Conservation (phyloP, 2,329 filamentous ascomycete species). For the Xylaria sp. region DNA sequence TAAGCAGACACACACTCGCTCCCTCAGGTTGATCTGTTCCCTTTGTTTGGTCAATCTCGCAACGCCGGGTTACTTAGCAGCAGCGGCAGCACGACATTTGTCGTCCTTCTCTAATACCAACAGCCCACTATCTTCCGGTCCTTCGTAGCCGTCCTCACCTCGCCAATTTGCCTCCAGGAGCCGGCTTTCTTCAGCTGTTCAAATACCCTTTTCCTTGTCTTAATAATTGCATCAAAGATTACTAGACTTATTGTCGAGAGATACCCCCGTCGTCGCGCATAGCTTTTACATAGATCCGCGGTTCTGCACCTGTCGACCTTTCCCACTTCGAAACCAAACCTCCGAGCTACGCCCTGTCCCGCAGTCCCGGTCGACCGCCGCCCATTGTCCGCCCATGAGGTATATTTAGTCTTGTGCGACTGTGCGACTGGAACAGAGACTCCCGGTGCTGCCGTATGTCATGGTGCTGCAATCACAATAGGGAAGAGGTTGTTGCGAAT, state of each 20-base stretch:
- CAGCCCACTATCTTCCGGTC: not conserved
- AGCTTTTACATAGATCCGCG: not conserved
- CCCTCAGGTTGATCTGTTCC: too few species aligned
- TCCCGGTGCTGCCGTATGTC: slow-evolving; percentile 25
- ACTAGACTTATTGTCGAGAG: not conserved
- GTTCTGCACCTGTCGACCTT: not conserved
- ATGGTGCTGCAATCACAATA: slow-evolving; percentile 25
- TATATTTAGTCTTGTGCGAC: slow-evolving; percentile 13
- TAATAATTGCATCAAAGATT: not conserved
- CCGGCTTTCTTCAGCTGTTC: not conserved
- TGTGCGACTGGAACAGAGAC: slow-evolving; percentile 24
- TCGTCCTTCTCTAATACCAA: not conserved
- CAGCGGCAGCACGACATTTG: not conserved
- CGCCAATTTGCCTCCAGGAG: not conserved
- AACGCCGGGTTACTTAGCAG: not conserved
- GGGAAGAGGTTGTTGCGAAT: slow-evolving; percentile 26
- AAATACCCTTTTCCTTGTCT: not conserved
- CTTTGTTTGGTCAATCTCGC: not conserved
- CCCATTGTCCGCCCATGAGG: not conserved
- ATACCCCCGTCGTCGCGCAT: not conserved
- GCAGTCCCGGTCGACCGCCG: not conserved
- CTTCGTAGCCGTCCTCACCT: not conserved
- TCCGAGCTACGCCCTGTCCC: not conserved
- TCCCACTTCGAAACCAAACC: not conserved
- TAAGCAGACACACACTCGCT: not conserved